A percentile compares a stretch with the other conserved stretches of the same genome.
These are phyloP conservation scores for Salisapilia sapeloensis DNA, from an alignment of 352 stramenopile species.

Conservation along the genomic window DNA sequence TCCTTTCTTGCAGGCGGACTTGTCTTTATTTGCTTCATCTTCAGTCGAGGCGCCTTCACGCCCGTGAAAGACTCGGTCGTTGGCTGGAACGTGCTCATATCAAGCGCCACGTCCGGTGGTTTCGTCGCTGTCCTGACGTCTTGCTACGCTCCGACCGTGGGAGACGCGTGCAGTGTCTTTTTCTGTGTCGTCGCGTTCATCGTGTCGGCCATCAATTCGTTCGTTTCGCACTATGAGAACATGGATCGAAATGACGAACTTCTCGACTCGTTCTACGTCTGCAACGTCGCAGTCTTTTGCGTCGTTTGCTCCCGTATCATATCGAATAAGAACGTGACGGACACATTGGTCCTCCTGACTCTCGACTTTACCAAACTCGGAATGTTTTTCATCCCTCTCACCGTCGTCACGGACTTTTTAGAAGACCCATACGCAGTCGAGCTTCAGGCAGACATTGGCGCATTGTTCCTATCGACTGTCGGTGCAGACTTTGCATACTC, in stretches of 20 bases:
- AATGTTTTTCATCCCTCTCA: constrained; percentile 40
- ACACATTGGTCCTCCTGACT: constrained; percentile 27
- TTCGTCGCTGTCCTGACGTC: constrained; percentile 14
- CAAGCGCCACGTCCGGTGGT: constrained; percentile 7
- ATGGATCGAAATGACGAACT: constrained; percentile 18
- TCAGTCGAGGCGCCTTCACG: constrained; percentile 4
- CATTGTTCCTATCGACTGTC: constrained; percentile 19
- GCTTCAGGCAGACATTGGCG: constrained; percentile 13
- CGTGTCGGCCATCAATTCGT: constrained; percentile 35
- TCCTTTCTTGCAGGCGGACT: constrained; percentile 2
- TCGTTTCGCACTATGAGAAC: constrained; percentile 27
- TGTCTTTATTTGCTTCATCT: constrained; percentile 4
- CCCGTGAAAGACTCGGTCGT: constrained; percentile 1
- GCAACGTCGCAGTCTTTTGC: constrained; percentile 19
- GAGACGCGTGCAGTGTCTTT: constrained; percentile 20
- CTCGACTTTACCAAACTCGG: constrained; percentile 35
- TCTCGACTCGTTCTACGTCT: constrained; percentile 41
- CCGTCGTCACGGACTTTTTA: constrained; percentile 37
- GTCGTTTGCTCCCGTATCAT: constrained; percentile 41
- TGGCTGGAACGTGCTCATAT: constrained; percentile 11
- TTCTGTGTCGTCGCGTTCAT: constrained; percentile 35
- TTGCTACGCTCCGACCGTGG: constrained; percentile 16
- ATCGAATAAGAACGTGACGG: constrained; percentile 28
- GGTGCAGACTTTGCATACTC: constrained; percentile 2
- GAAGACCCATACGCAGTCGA: constrained; percentile 17